These are phyloP conservation scores for Pestalotiopsis sp. DNA, from an alignment of 2,329 filamentous ascomycete genomes.

Conservation along the genomic window DNA sequence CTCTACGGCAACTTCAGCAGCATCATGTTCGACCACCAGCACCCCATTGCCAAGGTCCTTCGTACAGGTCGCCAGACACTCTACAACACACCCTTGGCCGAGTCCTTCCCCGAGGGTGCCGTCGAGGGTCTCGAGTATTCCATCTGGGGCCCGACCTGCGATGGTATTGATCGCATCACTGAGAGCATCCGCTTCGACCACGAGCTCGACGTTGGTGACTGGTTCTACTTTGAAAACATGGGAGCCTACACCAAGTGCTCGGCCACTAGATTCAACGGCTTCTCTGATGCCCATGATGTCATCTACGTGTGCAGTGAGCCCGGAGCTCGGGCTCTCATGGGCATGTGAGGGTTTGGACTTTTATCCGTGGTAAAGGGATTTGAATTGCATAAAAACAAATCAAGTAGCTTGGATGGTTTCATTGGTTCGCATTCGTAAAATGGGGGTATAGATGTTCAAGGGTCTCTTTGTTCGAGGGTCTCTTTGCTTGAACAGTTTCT, in stretches of 20 bases:
- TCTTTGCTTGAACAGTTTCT: background rate
- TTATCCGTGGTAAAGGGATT: background rate
- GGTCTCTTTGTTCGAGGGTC: background rate
- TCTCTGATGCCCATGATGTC: conserved; percentile 88
- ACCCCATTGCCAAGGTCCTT: conserved; percentile 82
- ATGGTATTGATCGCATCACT: conserved; percentile 94
- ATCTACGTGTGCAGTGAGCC: conserved; percentile 95
- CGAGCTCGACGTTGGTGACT: conserved; percentile 88
- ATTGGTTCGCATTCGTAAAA: background rate
- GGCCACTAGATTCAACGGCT: conserved; percentile 96
- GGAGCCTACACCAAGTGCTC: conserved; percentile 98
- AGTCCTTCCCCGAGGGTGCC: conserved; percentile 41
- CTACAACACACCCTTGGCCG: conserved; percentile 58
- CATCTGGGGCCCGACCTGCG: conserved; percentile 97
- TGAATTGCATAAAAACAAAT: background rate
- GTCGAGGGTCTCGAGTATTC: conserved; percentile 77
- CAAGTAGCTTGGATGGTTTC: background rate
- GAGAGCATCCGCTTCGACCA: conserved; percentile 77
- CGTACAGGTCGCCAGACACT: conserved; percentile 60
- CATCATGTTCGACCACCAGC: conserved; percentile 99
- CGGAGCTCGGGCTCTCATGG: conserved; percentile 75
- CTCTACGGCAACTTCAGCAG: conserved; percentile 98
- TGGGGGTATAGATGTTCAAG: background rate
- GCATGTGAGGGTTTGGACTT: conserved; percentile 22
- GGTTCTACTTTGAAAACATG: conserved; percentile 99